A percentile compares a stretch with the other conserved stretches of the same genome.
Evolutionary conservation across 768 basidiomycete species (phyloP).

Genomic region (Exsudoporus frostii): DNA sequence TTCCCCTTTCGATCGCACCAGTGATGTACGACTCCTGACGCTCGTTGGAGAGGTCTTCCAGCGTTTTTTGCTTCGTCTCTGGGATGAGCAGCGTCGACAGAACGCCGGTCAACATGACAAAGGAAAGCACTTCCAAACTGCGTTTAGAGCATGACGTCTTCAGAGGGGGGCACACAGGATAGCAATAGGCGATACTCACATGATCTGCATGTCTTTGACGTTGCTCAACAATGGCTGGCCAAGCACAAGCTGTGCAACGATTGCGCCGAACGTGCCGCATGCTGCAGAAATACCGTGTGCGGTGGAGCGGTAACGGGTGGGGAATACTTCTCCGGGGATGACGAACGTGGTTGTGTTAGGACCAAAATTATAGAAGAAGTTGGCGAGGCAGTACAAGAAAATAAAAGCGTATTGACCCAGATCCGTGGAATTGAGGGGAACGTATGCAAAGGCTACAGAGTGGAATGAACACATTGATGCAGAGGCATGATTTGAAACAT

Average conservation of each 20-base stretch:
- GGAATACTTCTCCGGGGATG: constrained; percentile 75
- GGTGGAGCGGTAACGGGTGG: constrained; percentile 67
- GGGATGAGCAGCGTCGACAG: constrained; percentile 80
- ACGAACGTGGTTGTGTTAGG: constrained; percentile 65
- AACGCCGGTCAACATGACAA: constrained; percentile 83
- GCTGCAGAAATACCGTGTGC: constrained; percentile 81
- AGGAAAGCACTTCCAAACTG: constrained; percentile 72
- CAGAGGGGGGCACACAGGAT: neutral
- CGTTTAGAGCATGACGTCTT: neutral
- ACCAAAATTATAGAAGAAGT: constrained; percentile 19
- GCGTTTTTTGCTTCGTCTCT: constrained; percentile 64
- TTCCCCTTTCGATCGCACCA: constrained; percentile 11
- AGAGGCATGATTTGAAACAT: constrained; percentile 17
- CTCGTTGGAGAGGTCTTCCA: constrained; percentile 76
- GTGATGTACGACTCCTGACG: constrained; percentile 58
- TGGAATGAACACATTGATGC: neutral
- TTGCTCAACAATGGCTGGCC: constrained; percentile 54
- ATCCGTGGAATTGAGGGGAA: constrained; percentile 47
- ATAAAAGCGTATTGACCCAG: constrained; percentile 56
- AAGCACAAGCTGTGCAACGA: constrained; percentile 77
- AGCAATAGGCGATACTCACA: constrained; percentile 42
- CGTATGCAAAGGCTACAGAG: constrained; percentile 57
- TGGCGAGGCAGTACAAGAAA: constrained; percentile 12
- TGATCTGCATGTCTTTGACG: constrained; percentile 56
- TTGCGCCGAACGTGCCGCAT: constrained; percentile 69